These are phyloP conservation scores for Kalanchoe fedtschenkoi DNA, from an alignment of 164 flowering plant species.

Conservation along the genomic window DNA sequence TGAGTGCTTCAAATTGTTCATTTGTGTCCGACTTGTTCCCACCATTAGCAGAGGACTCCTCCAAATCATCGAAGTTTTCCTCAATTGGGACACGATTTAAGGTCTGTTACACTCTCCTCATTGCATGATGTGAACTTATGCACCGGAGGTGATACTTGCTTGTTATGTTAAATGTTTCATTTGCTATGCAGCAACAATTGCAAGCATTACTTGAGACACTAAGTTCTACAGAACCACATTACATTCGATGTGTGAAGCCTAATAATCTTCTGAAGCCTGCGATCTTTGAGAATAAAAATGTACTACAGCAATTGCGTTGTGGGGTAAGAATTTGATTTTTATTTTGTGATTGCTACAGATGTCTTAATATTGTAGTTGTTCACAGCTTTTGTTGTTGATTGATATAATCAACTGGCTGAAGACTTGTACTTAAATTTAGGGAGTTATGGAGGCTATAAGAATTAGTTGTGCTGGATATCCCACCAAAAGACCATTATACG, in stretches of 20 bases:
- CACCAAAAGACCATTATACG: conserved; percentile 70
- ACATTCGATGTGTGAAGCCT: conserved; percentile 97
- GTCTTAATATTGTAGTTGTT: not conserved
- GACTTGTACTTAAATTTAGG: conserved; percentile 28
- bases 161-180: conserved; percentile 2
- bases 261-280: conserved; percentile 92
- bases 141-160: not conserved
- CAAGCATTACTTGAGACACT: conserved; percentile 81
- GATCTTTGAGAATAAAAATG: conserved; percentile 80
- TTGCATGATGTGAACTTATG: not conserved
- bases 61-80: conserved; percentile 86
- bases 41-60: conserved; percentile 63
- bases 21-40: conserved; percentile 84
- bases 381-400: not conserved
- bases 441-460: conserved; percentile 98
- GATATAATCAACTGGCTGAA: not conserved
- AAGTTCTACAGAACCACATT: conserved; percentile 90
- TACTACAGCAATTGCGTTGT: conserved; percentile 87
- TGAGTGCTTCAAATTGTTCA: conserved; percentile 72
- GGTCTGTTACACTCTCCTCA: conserved; percentile 27
- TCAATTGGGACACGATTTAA: conserved; percentile 95
- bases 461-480: conserved; percentile 98
- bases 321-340: conserved; percentile 44
- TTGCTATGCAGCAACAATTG: conserved; percentile 78
- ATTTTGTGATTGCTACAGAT: not conserved